Conservation (phyloP, 2,329 filamentous ascomycete species). For the Conoideocrella luteorostrata region DNA sequence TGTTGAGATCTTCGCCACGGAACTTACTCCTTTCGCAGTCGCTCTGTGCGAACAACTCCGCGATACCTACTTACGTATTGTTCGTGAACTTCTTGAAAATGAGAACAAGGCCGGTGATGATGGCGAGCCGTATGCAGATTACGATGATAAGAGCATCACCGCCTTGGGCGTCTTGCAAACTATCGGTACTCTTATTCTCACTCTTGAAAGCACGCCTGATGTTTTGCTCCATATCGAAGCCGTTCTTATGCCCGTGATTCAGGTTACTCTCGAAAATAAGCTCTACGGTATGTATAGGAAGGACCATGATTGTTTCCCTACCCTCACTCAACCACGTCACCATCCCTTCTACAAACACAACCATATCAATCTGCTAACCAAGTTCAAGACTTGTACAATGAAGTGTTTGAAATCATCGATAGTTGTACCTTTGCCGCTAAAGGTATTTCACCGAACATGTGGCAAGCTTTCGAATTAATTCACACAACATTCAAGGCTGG, state of each 20-base stretch:
- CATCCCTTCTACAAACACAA: background rate
- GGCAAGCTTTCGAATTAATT: constrained; percentile 95
- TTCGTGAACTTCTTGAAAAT: constrained; percentile 84
- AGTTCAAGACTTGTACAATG: constrained; percentile 77
- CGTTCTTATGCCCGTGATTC: constrained; percentile 94
- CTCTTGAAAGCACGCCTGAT: constrained; percentile 92
- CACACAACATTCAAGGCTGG: constrained; percentile 96
- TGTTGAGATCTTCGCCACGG: constrained; percentile 95
- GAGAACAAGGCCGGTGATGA: constrained; percentile 70
- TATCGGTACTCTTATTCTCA: constrained; percentile 94
- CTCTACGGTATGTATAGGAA: constrained; percentile 61
- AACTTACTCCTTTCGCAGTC: constrained; percentile 93
- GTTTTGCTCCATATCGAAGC: constrained; percentile 91
- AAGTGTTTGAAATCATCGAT: constrained; percentile 98
- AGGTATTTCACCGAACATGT: constrained; percentile 93
- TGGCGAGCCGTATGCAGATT: constrained; percentile 79
- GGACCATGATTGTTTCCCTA: too few relatives aligned
- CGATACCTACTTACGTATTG: constrained; percentile 91
- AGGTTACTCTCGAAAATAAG: constrained; percentile 94
- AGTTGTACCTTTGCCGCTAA: constrained; percentile 98
- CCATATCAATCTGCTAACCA: background rate
- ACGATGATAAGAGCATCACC: constrained; percentile 98
- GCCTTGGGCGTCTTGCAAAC: constrained; percentile 94
- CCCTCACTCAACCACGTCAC: too few relatives aligned
- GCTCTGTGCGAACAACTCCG: constrained; percentile 91